Evolutionary conservation across 192 early-diverging fungal genomes (phyloP).

Genomic region (Chytriomyces sp.): DNA sequence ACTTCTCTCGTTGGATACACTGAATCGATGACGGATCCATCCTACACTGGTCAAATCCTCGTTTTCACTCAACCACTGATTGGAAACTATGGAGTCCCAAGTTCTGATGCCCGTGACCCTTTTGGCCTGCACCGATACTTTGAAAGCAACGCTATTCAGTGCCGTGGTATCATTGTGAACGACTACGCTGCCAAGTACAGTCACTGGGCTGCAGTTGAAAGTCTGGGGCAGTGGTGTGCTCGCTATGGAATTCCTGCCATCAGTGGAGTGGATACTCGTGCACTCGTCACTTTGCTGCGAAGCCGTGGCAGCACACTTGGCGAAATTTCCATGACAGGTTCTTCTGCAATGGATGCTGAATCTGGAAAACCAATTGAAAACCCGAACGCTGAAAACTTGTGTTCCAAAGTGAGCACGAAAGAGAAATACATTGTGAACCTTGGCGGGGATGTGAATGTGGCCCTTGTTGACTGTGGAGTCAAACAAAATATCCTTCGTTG

Average conservation of each 20-base stretch:
- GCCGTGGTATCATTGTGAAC: constrained; percentile 83
- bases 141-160: constrained; percentile 85
- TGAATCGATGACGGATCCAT: constrained; percentile 97
- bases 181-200: constrained; percentile 91
- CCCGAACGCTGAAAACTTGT: constrained; percentile 78
- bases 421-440: constrained; percentile 74
- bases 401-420: constrained; percentile 80
- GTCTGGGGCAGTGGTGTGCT: constrained; percentile 86
- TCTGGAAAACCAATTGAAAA: constrained; percentile 58
- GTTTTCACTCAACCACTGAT: constrained; percentile 96
- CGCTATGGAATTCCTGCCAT: constrained; percentile 85
- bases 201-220: constrained; percentile 93
- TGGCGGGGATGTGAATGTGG: constrained; percentile 79
- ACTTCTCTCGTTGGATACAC: constrained; percentile 95
- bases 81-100: constrained; percentile 96
- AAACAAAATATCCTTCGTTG: constrained; percentile 94
- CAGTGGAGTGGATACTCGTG: constrained; percentile 90
- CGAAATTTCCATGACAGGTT: constrained; percentile 68
- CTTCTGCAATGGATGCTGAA: constrained; percentile 54
- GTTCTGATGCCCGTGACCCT: constrained; percentile 65
- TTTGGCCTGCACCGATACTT: constrained; percentile 87
- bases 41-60: constrained; percentile 94
- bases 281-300: constrained; percentile 82
- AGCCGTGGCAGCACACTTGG: constrained; percentile 85
- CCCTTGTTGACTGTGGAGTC: constrained; percentile 84